Conservation (phyloP, 345 rosid species). For the Populus deltoides region DNA sequence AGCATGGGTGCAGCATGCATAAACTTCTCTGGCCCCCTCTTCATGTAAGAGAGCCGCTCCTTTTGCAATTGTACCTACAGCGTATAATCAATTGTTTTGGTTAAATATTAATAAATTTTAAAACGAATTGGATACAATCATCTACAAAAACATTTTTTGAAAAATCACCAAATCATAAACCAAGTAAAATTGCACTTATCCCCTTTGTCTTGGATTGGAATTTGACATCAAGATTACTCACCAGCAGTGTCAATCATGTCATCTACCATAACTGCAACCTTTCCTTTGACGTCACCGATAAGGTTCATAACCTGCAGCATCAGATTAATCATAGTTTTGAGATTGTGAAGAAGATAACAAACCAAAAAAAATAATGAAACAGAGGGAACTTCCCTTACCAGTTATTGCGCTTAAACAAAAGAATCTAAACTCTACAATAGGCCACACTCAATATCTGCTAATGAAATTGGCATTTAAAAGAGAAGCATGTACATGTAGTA, state of each 20-base stretch:
- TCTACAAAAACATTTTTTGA: neutral
- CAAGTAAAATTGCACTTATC: neutral
- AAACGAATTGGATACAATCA: neutral
- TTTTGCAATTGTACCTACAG: slow-evolving; percentile 44
- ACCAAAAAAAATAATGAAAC: no score
- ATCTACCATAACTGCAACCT: slow-evolving; percentile 36
- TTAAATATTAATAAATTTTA: neutral
- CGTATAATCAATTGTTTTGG: neutral
- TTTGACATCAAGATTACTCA: slow-evolving; percentile 17
- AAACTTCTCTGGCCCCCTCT: slow-evolving; percentile 34
- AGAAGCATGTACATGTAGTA: neutral
- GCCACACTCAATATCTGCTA: neutral
- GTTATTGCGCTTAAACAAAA: neutral
- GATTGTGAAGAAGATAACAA: neutral
- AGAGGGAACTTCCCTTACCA: neutral
- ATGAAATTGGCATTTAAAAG: neutral
- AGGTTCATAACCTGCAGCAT: slow-evolving; percentile 30
- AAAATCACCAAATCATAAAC: neutral
- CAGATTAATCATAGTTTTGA: neutral
- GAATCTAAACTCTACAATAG: neutral
- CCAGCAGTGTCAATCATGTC: slow-evolving; percentile 39
- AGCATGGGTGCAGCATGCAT: slow-evolving; percentile 35
- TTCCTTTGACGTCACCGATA: slow-evolving; percentile 31
- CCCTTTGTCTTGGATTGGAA: neutral
- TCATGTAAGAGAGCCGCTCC: slow-evolving; percentile 30